Evolutionary conservation across 306 rosid genomes (phyloP).

Genomic region (Fragaria vesca): DNA sequence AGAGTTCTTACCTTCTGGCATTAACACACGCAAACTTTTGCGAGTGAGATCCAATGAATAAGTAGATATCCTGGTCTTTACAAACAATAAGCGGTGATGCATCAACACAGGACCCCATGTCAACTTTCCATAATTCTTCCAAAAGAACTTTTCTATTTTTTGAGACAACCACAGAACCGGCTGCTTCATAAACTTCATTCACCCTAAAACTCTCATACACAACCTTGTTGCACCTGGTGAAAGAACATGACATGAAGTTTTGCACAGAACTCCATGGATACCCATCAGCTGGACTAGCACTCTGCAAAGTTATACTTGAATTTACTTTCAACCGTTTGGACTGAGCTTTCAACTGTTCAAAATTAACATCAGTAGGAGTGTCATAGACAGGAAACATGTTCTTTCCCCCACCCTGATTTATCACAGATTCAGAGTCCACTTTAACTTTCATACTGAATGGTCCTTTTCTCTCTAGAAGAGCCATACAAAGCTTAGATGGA

Average conservation of each 20-base stretch:
- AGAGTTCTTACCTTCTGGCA: conserved; percentile 64
- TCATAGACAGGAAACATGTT: conserved; percentile 28
- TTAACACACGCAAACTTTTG: conserved; percentile 73
- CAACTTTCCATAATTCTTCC: conserved; percentile 69
- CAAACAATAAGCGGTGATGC: conserved; percentile 83
- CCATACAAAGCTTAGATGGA: conserved; percentile 64
- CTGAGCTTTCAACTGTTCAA: conserved; percentile 23
- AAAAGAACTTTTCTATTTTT: conserved; percentile 45
- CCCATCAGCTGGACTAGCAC: conserved; percentile 18
- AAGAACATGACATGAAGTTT: conserved; percentile 47
- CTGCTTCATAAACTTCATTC: conserved; percentile 31
- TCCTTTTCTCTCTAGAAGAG: conserved; percentile 58
- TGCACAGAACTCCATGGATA: conserved; percentile 48
- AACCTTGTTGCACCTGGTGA: conserved; percentile 80
- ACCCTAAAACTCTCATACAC: conserved; percentile 32
- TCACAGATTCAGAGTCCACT: conserved; percentile 39
- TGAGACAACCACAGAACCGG: conserved; percentile 36
- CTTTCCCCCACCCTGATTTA: conserved; percentile 26
- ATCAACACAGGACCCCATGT: conserved; percentile 87
- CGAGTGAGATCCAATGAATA: conserved; percentile 91
- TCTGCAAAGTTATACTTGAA: conserved; percentile 25
- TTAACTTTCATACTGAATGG: conserved; percentile 35
- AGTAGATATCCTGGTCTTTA: conserved; percentile 47
- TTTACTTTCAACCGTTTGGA: conserved; percentile 52
- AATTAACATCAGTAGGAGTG: conserved; percentile 27